Conservation (phyloP, 192 early-diverging fungal species). For the Backusella parvicylindrica region DNA sequence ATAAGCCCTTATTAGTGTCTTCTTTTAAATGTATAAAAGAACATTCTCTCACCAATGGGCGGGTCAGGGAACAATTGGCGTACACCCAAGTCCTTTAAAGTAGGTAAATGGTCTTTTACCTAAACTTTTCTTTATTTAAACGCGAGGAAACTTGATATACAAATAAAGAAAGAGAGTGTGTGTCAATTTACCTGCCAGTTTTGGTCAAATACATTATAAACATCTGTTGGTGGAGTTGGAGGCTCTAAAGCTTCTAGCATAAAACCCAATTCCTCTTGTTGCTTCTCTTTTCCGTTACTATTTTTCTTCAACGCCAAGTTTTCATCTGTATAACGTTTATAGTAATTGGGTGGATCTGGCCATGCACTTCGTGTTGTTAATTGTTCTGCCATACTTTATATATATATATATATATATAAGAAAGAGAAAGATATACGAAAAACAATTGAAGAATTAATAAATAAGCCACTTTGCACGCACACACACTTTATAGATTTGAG, state of each 20-base stretch:
- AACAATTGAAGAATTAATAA: neutral
- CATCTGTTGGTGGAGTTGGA: slow-evolving; percentile 52
- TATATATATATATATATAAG: neutral
- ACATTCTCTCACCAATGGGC: slow-evolving; percentile 22
- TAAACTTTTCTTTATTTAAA: too few species aligned
- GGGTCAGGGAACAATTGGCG: slow-evolving; percentile 65
- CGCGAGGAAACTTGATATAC: too few species aligned
- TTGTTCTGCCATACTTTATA: slow-evolving; percentile 24
- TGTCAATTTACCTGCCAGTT: slow-evolving; percentile 62
- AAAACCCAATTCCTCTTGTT: slow-evolving; percentile 35
- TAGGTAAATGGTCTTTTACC: slow-evolving; percentile 3
- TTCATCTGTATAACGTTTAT: slow-evolving; percentile 55
- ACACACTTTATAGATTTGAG: neutral
- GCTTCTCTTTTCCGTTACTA: slow-evolving; percentile 24
- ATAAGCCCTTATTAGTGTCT: neutral
- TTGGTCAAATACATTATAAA: slow-evolving; percentile 66
- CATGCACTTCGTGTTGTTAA: slow-evolving; percentile 41
- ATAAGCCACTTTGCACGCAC: neutral
- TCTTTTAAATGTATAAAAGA: neutral
- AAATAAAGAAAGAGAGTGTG: too few species aligned
- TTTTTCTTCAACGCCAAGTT: slow-evolving; percentile 44
- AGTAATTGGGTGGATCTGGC: slow-evolving; percentile 69
- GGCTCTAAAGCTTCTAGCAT: slow-evolving; percentile 46
- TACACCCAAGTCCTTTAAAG: slow-evolving; percentile 58
- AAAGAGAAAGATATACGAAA: neutral